Percentiles rank a stretch among this genome's conserved stretches.
These are phyloP conservation scores for Daedaleopsis nitida DNA, from an alignment of 768 basidiomycete species.

Conservation along the genomic window DNA sequence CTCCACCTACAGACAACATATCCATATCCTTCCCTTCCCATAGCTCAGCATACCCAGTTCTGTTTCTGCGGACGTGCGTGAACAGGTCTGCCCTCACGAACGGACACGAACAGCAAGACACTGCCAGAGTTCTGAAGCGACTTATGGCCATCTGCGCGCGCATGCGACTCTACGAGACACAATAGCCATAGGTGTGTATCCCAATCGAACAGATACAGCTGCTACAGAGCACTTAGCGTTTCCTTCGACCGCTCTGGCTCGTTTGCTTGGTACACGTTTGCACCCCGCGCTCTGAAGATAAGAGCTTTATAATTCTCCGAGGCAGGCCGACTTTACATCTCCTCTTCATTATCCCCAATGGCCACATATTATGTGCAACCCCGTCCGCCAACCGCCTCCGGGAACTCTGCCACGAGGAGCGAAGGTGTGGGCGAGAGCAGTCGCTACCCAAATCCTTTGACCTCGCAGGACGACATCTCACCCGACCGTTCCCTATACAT, in stretches of 20 bases:
- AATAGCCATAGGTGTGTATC: no score
- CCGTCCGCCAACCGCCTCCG: no score
- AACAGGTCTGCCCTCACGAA: no score
- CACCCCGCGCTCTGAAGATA: background rate
- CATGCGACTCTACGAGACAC: no score
- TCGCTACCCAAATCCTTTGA: background rate
- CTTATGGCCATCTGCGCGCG: no score
- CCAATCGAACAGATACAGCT: background rate
- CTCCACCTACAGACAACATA: background rate
- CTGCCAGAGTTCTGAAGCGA: no score
- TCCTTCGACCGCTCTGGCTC: background rate
- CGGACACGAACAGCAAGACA: no score
- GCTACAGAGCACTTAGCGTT: background rate
- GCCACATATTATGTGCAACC: background rate
- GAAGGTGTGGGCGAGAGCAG: background rate
- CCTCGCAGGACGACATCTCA: background rate
- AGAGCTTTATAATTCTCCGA: background rate
- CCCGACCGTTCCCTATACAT: conserved; percentile 29
- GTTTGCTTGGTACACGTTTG: background rate
- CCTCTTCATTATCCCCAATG: background rate
- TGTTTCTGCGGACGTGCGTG: no score
- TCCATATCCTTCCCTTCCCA: background rate
- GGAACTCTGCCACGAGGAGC: background rate
- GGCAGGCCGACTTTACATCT: background rate
- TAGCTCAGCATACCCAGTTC: background rate